Base-by-base conservation (phyloP, 2,329 filamentous ascomycete genomes). In the Calonectria pauciramosa region DNA sequence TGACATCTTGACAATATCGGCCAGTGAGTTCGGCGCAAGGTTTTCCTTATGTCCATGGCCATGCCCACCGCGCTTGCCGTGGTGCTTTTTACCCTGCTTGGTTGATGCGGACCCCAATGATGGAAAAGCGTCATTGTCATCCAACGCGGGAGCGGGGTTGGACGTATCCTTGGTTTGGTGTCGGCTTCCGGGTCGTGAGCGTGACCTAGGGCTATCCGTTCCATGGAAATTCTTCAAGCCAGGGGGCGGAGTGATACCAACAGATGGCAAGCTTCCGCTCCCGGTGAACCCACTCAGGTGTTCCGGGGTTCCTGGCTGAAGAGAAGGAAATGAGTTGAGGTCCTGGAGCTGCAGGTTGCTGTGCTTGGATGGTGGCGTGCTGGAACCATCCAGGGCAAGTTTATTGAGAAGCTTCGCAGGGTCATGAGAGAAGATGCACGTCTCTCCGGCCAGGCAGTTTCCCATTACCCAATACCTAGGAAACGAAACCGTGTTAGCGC, bases 381-480 rank as follows among this genome's bases (percentile, higher is more conserved):
- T 89, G 73, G 91, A 88, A 59, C 92, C 94, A 76, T 95, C 94
- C 18, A 98, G 86, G 38, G 90, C 92, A 76, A 99, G 90, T 79
- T 94, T 94, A 81, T 94, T 95, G 86, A 98, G 92, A 18, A 98
- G 90, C 78, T 95, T 92, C 1, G 96, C 92, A 3, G 97, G 97
- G 80, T 99, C 97, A 85, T 99, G 97, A 18, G 96, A 99, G 87
- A 99, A 99, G 74, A 98, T 95, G 85, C 97, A 99, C 4, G 95
- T 96, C 72, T 96, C 94, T 44, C 97, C 96, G 26, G 97, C 97
- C 41, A 99, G 90, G 83, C 97, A 99, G 81, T 96, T 98, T 1
- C 97, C 97, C 87, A 95, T 95, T 68, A 99, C 90, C 95, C 96
- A 99, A 84, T 99, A 99, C 84, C 95, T 97, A 81, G 82, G 82